These are phyloP conservation scores for Yarrowia deformans DNA, from an alignment of 805 yeast genomes.

Conservation along the genomic window DNA sequence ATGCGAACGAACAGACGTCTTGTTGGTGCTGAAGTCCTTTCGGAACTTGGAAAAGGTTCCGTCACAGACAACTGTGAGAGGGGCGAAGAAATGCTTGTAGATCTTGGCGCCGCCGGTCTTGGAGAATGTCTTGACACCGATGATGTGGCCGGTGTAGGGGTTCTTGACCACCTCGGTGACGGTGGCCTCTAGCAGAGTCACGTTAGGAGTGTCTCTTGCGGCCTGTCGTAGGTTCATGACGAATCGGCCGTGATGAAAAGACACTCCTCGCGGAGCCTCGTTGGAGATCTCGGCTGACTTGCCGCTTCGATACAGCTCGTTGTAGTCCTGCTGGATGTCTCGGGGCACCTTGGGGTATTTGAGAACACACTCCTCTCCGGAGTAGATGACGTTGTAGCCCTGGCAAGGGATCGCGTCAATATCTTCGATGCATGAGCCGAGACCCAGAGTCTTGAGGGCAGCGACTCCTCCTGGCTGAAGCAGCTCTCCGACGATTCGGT, in stretches of 20 bases:
- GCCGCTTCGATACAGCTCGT: conserved; percentile 39
- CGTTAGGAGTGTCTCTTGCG: conserved; percentile 73
- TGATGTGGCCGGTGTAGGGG: conserved; percentile 60
- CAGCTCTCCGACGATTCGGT: conserved; percentile 95
- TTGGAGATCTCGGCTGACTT: conserved; percentile 49
- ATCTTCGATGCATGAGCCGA: conserved; percentile 73
- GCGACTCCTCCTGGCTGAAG: conserved; percentile 97
- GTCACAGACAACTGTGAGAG: conserved; percentile 81
- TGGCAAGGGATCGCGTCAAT: conserved; percentile 78
- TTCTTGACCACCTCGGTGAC: conserved; percentile 72
- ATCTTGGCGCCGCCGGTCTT: conserved; percentile 48
- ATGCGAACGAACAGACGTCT: conserved; percentile 77
- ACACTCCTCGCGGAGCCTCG: conserved; percentile 61
- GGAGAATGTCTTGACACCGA: conserved; percentile 64
- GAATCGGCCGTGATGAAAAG: conserved; percentile 93
- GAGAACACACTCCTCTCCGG: conserved; percentile 63
- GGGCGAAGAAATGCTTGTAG: conserved; percentile 58
- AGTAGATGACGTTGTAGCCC: conserved; percentile 82
- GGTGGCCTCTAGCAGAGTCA: conserved; percentile 81
- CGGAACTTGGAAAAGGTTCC: conserved; percentile 95
- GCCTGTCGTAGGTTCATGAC: conserved; percentile 74
- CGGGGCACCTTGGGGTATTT: conserved; percentile 63
- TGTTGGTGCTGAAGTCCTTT: conserved; percentile 67
- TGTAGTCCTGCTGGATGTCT: conserved; percentile 37
- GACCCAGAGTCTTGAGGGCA: conserved; percentile 81